Evolutionary conservation across 768 basidiomycete species (phyloP).

Genomic region (Lactifluus volemus): DNA sequence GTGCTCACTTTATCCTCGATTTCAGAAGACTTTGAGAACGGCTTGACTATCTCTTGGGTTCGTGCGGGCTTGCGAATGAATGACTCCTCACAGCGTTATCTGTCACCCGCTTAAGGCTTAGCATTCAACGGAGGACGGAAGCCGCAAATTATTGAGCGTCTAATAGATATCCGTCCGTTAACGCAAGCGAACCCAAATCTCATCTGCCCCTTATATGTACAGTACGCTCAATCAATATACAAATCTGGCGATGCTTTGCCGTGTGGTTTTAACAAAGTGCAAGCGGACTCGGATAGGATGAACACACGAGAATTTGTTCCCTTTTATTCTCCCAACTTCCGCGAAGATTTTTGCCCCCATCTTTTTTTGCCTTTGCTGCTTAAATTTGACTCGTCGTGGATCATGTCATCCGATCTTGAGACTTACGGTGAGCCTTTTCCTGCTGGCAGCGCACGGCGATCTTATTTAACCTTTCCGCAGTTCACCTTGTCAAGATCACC

Average conservation of each 20-base stretch:
- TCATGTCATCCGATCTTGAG: slow-evolving; percentile 6
- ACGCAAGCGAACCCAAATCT: neutral
- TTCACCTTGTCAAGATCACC: slow-evolving; percentile 8
- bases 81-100: neutral
- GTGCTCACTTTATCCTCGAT: too few species aligned
- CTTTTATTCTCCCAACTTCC: slow-evolving; percentile 9
- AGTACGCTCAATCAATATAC: neutral
- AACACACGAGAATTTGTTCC: neutral
- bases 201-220: neutral
- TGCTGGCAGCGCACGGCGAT: neutral
- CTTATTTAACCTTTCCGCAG: neutral
- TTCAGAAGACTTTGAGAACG: neutral
- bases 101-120: neutral
- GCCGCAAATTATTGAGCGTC: neutral
- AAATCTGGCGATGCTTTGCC: neutral
- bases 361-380: neutral
- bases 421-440: neutral
- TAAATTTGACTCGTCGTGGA: neutral
- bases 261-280: neutral
- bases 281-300: neutral
- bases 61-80: neutral
- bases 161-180: neutral
- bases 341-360: neutral
- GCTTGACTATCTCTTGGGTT: neutral
- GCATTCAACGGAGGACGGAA: neutral